Evolutionary conservation across 2,329 filamentous ascomycete genomes (phyloP).

Genomic region (Aspergillus ochraceus): DNA sequence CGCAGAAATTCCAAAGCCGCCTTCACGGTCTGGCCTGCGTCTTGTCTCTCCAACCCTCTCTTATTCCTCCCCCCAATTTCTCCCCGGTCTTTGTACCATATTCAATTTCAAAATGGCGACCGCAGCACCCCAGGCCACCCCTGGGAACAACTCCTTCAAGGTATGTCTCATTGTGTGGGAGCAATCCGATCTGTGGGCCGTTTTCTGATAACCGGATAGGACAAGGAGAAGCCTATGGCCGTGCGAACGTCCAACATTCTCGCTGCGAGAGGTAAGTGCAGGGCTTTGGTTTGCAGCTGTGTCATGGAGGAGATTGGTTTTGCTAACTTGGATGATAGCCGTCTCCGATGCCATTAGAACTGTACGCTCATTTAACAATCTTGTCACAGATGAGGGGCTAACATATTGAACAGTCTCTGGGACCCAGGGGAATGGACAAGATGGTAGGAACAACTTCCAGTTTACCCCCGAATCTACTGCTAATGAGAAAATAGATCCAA

Average conservation of each 20-base stretch:
- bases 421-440: conserved; percentile 97
- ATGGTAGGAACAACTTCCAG: conserved; percentile 58
- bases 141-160: conserved; percentile 67
- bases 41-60: conserved; percentile 18
- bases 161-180: conserved; percentile 39
- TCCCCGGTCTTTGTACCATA: conserved; percentile 28
- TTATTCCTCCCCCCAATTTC: conserved; percentile 8
- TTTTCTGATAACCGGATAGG: conserved; percentile 51
- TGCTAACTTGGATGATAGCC: conserved; percentile 56
- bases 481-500: conserved; percentile 65
- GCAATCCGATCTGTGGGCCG: conserved; percentile 28
- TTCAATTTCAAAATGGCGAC: conserved; percentile 50
- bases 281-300: conserved; percentile 28
- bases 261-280: conserved; percentile 75
- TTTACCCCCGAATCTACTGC: conserved; percentile 4
- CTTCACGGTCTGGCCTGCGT: conserved; percentile 19
- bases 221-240: conserved; percentile 98
- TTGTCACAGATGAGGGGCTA: conserved; percentile 39
- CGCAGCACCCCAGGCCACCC: conserved; percentile 48
- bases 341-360: conserved; percentile 97
- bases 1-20: conserved; percentile 39
- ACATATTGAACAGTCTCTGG: conserved; percentile 64
- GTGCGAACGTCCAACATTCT: conserved; percentile 96
- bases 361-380: conserved; percentile 40
- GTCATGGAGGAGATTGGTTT: background rate